Evolutionary conservation across 116 monocot species (phyloP).

Genomic region (Papilionanthe hybrid): DNA sequence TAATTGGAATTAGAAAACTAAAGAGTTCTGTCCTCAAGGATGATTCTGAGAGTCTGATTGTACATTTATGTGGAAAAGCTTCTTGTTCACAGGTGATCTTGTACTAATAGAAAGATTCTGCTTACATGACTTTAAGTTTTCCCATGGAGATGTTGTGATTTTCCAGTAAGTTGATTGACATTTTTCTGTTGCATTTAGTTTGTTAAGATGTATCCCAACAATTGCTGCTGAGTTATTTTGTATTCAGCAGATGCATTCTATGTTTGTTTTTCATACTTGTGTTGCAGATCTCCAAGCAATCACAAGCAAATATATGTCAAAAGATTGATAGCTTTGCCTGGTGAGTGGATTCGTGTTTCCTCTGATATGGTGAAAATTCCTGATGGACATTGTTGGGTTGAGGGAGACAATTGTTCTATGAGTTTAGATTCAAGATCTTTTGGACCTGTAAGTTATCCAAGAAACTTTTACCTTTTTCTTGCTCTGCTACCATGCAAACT

Average conservation of each 20-base stretch:
- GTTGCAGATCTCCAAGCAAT: slow-evolving; percentile 54
- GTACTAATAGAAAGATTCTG: slow-evolving; percentile 64
- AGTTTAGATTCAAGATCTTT: slow-evolving; percentile 79
- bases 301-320: slow-evolving; percentile 53
- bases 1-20: background rate
- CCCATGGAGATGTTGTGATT: slow-evolving; percentile 75
- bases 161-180: slow-evolving; percentile 43
- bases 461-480: background rate
- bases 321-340: slow-evolving; percentile 84
- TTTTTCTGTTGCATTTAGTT: background rate
- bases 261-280: background rate
- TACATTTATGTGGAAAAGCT: slow-evolving; percentile 8
- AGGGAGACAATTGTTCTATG: slow-evolving; percentile 60
- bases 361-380: slow-evolving; percentile 66
- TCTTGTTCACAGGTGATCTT: slow-evolving; percentile 43
- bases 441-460: slow-evolving; percentile 60
- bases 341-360: slow-evolving; percentile 74
- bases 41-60: background rate
- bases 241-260: background rate
- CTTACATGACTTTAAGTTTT: slow-evolving; percentile 69
- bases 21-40: background rate
- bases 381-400: slow-evolving; percentile 94
- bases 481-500: background rate
- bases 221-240: background rate
- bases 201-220: background rate